Conservation (phyloP, 1,284 basidiomycete genomes). For the Cutaneotrichosporon mucoides region DNA sequence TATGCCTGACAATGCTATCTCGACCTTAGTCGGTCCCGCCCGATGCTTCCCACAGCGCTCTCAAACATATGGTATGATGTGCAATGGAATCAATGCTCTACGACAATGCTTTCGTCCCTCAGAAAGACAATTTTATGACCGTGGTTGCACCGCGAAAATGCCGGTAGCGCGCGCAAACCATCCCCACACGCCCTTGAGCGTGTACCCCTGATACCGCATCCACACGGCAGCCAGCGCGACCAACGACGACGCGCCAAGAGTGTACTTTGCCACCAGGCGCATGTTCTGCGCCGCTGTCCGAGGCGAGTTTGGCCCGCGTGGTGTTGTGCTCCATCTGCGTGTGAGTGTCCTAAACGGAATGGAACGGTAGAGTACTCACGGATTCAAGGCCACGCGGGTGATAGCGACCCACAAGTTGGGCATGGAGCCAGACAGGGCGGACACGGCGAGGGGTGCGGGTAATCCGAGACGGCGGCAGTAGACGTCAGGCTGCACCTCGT, state of each 20-base stretch:
- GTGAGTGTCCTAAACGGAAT: too few species aligned
- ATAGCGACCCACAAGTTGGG: constrained; percentile 48
- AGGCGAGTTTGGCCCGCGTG: constrained; percentile 37
- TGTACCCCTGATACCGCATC: constrained; percentile 47
- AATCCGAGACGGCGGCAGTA: constrained; percentile 82
- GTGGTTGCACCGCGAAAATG: constrained; percentile 6
- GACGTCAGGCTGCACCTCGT: constrained; percentile 97
- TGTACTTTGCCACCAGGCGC: constrained; percentile 29
- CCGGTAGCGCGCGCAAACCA: constrained; percentile 32
- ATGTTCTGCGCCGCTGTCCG: constrained; percentile 37
- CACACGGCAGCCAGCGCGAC: constrained; percentile 34
- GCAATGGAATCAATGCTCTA: constrained; percentile 3
- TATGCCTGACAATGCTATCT: too few species aligned
- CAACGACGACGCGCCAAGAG: constrained; percentile 25
- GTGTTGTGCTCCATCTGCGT: constrained; percentile 15
- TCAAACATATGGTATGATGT: constrained; percentile 1
- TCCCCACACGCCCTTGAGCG: constrained; percentile 40
- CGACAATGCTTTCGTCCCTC: neutral
- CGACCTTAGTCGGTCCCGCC: too few species aligned
- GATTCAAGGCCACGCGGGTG: constrained; percentile 45
- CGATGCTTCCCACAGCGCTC: too few species aligned
- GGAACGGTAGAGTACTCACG: constrained; percentile 16
- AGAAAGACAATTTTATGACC: neutral
- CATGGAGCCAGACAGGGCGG: constrained; percentile 63
- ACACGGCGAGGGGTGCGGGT: constrained; percentile 85